phyloP scores from a whole-genome alignment of 805 yeast species.

The Candida ortonii region DNA sequence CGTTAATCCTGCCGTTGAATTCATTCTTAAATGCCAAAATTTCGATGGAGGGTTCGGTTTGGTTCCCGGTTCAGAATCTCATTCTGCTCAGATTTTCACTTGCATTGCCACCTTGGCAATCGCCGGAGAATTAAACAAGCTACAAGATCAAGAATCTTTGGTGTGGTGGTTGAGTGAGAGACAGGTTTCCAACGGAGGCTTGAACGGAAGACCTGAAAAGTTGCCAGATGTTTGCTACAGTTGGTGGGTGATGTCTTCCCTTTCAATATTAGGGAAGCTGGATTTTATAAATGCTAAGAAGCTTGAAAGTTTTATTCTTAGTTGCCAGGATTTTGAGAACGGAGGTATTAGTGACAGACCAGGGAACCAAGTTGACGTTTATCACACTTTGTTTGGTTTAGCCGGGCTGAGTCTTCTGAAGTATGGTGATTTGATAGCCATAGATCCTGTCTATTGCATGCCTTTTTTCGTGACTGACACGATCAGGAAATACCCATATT shows the following conservation, averaged over 20 bases:
- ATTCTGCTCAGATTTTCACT: slow-evolving; percentile 87
- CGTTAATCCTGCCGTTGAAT: slow-evolving; percentile 58
- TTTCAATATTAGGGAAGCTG: slow-evolving; percentile 61
- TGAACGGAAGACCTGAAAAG: slow-evolving; percentile 95
- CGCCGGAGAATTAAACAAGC: slow-evolving; percentile 49
- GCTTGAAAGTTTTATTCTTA: slow-evolving; percentile 64
- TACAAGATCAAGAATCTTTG: slow-evolving; percentile 44
- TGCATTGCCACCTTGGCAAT: slow-evolving; percentile 81
- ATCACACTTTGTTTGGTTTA: slow-evolving; percentile 86
- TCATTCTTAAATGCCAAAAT: slow-evolving; percentile 69
- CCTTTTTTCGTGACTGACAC: slow-evolving; percentile 48
- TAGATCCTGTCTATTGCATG: slow-evolving; percentile 88
- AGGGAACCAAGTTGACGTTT: slow-evolving; percentile 88
- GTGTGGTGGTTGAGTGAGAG: slow-evolving; percentile 91
- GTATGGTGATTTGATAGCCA: slow-evolving; percentile 50
- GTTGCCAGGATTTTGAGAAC: slow-evolving; percentile 67
- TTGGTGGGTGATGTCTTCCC: slow-evolving; percentile 92
- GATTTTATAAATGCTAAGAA: slow-evolving; percentile 75
- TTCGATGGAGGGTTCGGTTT: slow-evolving; percentile 96
- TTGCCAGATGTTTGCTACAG: slow-evolving; percentile 96
- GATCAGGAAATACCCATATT: slow-evolving; percentile 30
- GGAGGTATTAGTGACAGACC: slow-evolving; percentile 96
- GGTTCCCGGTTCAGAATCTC: slow-evolving; percentile 93
- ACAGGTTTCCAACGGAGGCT: slow-evolving; percentile 83
- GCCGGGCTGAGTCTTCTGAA: slow-evolving; percentile 83